Evolutionary conservation across 1,284 basidiomycete genomes (phyloP).

Genomic region (Filobasidium uniguttulatum): DNA sequence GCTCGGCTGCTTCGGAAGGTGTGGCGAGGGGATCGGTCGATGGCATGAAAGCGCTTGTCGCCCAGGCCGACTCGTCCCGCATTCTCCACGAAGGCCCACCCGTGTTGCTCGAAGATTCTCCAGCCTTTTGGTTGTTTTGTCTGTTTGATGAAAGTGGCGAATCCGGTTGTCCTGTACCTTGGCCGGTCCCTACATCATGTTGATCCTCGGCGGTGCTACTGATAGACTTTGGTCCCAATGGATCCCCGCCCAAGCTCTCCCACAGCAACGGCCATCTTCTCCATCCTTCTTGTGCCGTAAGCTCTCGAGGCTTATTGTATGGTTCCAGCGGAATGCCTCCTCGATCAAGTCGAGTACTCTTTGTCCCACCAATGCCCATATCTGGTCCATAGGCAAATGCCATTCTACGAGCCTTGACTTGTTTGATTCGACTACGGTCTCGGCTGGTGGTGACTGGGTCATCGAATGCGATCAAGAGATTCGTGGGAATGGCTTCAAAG

Average conservation of each 20-base stretch:
- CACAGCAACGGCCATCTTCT: slow-evolving; percentile 32
- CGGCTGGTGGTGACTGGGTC: slow-evolving; percentile 20
- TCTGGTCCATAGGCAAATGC: slow-evolving; percentile 23
- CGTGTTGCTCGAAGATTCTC: too few species aligned
- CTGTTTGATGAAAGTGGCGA: not conserved
- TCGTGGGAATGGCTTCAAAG: slow-evolving; percentile 19
- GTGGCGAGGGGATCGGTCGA: not conserved
- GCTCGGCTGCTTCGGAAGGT: too few species aligned
- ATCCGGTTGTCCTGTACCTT: not conserved
- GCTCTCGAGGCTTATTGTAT: not conserved
- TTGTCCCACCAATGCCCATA: slow-evolving; percentile 1
- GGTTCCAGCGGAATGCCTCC: too few species aligned
- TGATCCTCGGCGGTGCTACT: slow-evolving; percentile 6
- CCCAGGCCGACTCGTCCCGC: slow-evolving; percentile 7
- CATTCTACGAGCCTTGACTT: slow-evolving; percentile 26
- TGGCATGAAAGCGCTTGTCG: slow-evolving; percentile 10
- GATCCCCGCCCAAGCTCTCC: slow-evolving; percentile 30
- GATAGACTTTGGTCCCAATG: slow-evolving; percentile 10
- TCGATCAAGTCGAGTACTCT: slow-evolving; percentile 10
- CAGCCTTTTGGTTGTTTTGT: not conserved
- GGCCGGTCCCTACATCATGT: not conserved
- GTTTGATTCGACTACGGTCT: slow-evolving; percentile 22
- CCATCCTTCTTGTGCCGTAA: slow-evolving; percentile 22
- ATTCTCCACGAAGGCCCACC: not conserved
- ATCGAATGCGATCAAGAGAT: slow-evolving; percentile 20